A percentile compares a stretch with the other conserved stretches of the same genome.
phyloP scores from a whole-genome alignment of 164 flowering plant genomes.

The Aristolochia contorta region DNA sequence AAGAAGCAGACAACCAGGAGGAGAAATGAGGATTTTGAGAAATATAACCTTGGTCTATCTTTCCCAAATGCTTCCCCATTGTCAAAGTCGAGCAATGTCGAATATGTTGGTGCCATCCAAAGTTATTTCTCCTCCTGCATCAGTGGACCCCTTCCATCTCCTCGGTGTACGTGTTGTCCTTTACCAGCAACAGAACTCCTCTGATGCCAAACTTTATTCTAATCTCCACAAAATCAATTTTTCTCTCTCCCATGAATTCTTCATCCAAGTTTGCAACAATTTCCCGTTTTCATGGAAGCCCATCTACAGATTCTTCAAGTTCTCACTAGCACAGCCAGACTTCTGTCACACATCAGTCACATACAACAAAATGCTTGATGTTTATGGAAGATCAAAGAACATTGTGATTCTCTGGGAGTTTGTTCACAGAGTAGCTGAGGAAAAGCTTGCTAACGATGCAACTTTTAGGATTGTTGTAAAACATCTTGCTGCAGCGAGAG shows the following conservation, averaged over 20 bases:
- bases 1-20: too few relatives aligned
- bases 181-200: slow-evolving; percentile 60
- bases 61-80: neutral
- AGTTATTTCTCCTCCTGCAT: slow-evolving; percentile 2
- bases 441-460: slow-evolving; percentile 34
- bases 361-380: slow-evolving; percentile 66
- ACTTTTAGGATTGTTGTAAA: slow-evolving; percentile 50
- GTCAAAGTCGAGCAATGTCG: neutral
- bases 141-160: slow-evolving; percentile 38
- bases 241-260: slow-evolving; percentile 61
- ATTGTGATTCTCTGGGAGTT: slow-evolving; percentile 60
- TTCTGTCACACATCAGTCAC: slow-evolving; percentile 53
- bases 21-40: neutral
- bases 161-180: slow-evolving; percentile 71
- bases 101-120: neutral
- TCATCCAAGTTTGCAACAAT: slow-evolving; percentile 80
- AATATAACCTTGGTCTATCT: neutral
- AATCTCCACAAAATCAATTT: slow-evolving; percentile 26
- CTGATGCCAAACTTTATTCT: slow-evolving; percentile 38
- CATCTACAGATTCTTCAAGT: slow-evolving; percentile 50
- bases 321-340: slow-evolving; percentile 28
- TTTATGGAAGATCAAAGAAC: slow-evolving; percentile 54
- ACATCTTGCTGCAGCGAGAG: slow-evolving; percentile 57
- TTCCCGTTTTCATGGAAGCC: slow-evolving; percentile 82
- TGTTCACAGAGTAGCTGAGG: slow-evolving; percentile 30